Evolutionary conservation across 202 grass and related monocot genomes (phyloP), one percentile per base, ranked within the genome.

Genomic region (Setaria italica): DNA sequence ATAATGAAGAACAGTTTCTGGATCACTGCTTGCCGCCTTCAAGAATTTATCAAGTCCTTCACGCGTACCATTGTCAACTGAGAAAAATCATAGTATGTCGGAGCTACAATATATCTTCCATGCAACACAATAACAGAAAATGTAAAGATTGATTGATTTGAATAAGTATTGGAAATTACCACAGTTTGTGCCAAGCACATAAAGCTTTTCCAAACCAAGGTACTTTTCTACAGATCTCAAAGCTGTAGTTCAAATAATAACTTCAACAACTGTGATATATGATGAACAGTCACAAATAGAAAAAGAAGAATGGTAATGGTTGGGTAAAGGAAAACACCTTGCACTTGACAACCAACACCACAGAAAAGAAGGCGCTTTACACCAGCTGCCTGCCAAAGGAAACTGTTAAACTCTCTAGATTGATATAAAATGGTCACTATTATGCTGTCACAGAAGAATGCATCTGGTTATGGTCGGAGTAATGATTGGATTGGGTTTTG

Each of bases 131-230:
- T 35, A 68, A 46, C 39, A 50, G 11, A 46, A 77, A 86, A 79
- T 19, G 20, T 81, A 34, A 41, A 64, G 29, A 76, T 73, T 74
- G 9, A 76, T 17, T 66, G 64, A 25, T 46, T 29, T 42, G 15
- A 49, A 47, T 21, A 54, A 75, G 45, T 34, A 55, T 46, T 78
- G 47, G 48, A 78, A 89, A 68, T 93, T 94, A 98, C 95, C 95
- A 49, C 95, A 98, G 81, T 98, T 98, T 67, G 95, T 98, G 73
- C 95, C 95, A n/a, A 98, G 95, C 46, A 98, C 95, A 88, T 98
- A 98, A 74, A 98, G 95, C 84, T 98, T 95, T 58, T 98, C 95
- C 93, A 95, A 90, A 85, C 90, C 89, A 80, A 98, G 95, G 76
- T 98, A 95, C 67, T 94, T 95, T 85, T 98, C 93, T 78, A 98